Conservation (phyloP, 2,329 filamentous ascomycete genomes). For the Colletotrichum somersetense region DNA sequence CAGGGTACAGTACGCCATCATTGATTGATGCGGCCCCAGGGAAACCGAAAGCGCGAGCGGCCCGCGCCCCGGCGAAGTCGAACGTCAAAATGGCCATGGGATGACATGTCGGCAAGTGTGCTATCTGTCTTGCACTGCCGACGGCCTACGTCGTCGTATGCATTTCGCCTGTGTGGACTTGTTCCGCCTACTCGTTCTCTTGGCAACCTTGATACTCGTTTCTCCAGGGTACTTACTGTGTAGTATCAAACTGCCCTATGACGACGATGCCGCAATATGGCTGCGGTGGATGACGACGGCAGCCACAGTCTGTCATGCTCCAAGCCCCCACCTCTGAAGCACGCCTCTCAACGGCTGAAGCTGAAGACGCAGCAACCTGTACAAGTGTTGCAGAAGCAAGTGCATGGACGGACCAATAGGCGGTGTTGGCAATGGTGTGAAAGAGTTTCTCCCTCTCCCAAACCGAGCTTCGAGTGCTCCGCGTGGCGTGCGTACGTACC, state of each 20-base stretch:
- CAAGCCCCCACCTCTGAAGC: neutral
- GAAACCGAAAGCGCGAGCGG: constrained; percentile 5
- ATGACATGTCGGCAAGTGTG: constrained; percentile 27
- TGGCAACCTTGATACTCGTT: constrained; percentile 17
- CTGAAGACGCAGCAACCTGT: constrained; percentile 2
- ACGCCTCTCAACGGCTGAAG: constrained; percentile 2
- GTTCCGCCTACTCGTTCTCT: constrained; percentile 2
- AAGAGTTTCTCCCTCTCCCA: neutral
- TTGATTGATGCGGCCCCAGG: constrained; percentile 13
- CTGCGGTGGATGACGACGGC: constrained; percentile 33
- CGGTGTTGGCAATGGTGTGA: constrained; percentile 4
- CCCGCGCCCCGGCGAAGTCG: constrained; percentile 11
- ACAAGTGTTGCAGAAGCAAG: constrained; percentile 12
- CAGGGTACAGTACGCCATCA: constrained; percentile 12
- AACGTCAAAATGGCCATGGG: constrained; percentile 20
- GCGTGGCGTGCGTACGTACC: constrained; percentile 29
- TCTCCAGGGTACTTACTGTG: constrained; percentile 15
- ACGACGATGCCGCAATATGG: constrained; percentile 27
- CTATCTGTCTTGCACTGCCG: constrained; percentile 17
- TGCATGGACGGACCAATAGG: constrained; percentile 5
- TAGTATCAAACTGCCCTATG: constrained; percentile 21
- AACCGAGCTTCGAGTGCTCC: constrained; percentile 32
- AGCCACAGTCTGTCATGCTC: constrained; percentile 28
- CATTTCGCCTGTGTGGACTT: constrained; percentile 18
- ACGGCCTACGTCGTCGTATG: constrained; percentile 7